These are phyloP conservation scores for Metschnikowia proteae DNA, from an alignment of 805 yeast genomes.

Conservation along the genomic window DNA sequence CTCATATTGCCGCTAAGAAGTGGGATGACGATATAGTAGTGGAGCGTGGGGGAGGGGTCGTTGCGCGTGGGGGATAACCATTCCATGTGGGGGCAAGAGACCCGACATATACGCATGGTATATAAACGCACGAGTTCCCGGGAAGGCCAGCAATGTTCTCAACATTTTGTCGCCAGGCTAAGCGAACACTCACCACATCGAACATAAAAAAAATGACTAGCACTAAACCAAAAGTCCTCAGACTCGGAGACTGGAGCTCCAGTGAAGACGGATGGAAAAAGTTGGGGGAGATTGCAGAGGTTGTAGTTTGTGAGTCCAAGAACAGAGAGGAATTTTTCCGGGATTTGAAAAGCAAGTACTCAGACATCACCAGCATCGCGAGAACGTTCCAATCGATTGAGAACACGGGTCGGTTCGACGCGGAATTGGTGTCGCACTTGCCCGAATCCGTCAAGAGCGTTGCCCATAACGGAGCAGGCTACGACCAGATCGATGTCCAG, in stretches of 20 bases:
- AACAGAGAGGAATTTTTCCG: conserved; percentile 38
- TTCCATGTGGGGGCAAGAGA: conserved; percentile 3
- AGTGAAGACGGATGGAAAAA: conserved; percentile 14
- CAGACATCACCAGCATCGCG: conserved; percentile 39
- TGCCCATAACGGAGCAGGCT: conserved; percentile 70
- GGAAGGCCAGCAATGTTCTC: background rate
- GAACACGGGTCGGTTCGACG: conserved; percentile 63
- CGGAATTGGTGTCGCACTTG: conserved; percentile 50
- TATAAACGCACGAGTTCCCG: conserved; percentile 2
- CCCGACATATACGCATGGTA: background rate
- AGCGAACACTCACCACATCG: background rate
- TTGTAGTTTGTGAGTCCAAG: conserved; percentile 33
- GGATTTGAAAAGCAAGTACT: conserved; percentile 44
- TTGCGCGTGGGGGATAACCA: conserved; percentile 5
- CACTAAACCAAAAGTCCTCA: conserved; percentile 17
- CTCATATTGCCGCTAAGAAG: too few species aligned
- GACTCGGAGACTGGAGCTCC: conserved; percentile 17
- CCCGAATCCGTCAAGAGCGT: conserved; percentile 53
- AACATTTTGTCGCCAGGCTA: background rate
- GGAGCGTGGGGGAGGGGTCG: conserved; percentile 6
- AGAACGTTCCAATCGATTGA: conserved; percentile 53
- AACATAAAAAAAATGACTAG: conserved; percentile 7
- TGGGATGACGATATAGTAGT: background rate
- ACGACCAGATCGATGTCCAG: conserved; percentile 64
- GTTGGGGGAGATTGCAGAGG: conserved; percentile 27